Evolutionary conservation across 352 stramenopile genomes (phyloP).

Genomic region (Phytophthora fragariaefolia): DNA sequence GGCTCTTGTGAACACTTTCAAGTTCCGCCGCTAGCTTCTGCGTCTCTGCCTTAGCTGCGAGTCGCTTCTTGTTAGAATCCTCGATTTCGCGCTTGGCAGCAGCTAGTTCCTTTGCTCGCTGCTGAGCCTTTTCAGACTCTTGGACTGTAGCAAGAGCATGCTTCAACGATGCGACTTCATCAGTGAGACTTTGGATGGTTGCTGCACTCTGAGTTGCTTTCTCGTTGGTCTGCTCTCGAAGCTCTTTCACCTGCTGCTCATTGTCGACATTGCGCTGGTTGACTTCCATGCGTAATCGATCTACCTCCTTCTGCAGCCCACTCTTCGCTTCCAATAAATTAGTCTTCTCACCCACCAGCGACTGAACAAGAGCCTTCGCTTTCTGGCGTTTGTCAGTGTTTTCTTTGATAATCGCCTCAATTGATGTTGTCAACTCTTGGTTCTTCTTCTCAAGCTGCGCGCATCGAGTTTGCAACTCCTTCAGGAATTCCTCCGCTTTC

Average conservation of each 20-base stretch:
- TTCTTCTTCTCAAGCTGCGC: conserved; percentile 62
- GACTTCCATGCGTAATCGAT: conserved; percentile 77
- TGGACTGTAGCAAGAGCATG: conserved; percentile 64
- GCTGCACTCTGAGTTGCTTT: conserved; percentile 48
- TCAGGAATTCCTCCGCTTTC: conserved; percentile 44
- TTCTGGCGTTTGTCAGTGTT: conserved; percentile 77
- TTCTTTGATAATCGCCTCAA: conserved; percentile 59
- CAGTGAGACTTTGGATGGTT: conserved; percentile 58
- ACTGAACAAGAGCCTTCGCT: conserved; percentile 69
- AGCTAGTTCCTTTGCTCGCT: conserved; percentile 70
- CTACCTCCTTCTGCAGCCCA: conserved; percentile 68
- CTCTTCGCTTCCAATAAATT: conserved; percentile 48
- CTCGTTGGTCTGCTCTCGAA: conserved; percentile 65
- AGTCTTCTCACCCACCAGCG: conserved; percentile 73
- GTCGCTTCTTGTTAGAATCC: conserved; percentile 82
- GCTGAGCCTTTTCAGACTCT: conserved; percentile 75
- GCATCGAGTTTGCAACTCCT: conserved; percentile 47
- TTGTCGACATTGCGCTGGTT: conserved; percentile 82
- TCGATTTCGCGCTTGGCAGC: conserved; percentile 76
- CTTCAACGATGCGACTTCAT: conserved; percentile 69
- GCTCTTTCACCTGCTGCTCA: conserved; percentile 63
- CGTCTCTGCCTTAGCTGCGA: conserved; percentile 82
- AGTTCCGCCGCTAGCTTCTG: conserved; percentile 82
- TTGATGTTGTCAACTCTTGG: conserved; percentile 47
- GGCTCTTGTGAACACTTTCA: conserved; percentile 70